phyloP scores from a whole-genome alignment of 2,329 filamentous ascomycete genomes.

The Phaeosphaeria sp. region DNA sequence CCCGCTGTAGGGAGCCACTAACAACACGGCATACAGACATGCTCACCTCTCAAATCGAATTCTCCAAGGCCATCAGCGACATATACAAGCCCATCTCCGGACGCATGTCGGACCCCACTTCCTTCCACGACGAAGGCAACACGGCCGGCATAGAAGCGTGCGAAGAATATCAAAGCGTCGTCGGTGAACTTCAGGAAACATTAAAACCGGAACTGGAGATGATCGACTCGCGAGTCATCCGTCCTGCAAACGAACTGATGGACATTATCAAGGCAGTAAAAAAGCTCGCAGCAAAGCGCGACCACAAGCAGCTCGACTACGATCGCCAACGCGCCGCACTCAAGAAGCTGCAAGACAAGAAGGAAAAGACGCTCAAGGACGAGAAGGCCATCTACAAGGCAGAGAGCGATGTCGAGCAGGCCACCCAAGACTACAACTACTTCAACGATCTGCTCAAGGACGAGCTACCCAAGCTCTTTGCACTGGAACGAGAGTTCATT shows the following conservation, averaged over 20 bases:
- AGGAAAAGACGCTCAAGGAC: slow-evolving; percentile 94
- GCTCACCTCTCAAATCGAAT: slow-evolving; percentile 96
- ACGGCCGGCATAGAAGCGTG: slow-evolving; percentile 92
- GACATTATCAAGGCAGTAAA: slow-evolving; percentile 95
- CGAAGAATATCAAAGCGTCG: slow-evolving; percentile 93
- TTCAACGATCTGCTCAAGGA: slow-evolving; percentile 98
- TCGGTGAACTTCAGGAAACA: slow-evolving; percentile 87
- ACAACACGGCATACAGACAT: slow-evolving; percentile 65
- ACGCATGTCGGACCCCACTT: slow-evolving; percentile 89
- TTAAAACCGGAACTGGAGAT: slow-evolving; percentile 93
- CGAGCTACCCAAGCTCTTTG: slow-evolving; percentile 90
- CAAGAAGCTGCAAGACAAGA: slow-evolving; percentile 97
- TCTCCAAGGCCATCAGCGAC: slow-evolving; percentile 93
- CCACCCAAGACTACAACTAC: slow-evolving; percentile 96
- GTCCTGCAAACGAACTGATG: slow-evolving; percentile 88
- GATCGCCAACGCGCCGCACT: slow-evolving; percentile 82
- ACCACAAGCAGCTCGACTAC: slow-evolving; percentile 97
- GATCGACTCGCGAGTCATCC: slow-evolving; percentile 91
- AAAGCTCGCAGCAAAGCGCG: slow-evolving; percentile 85
- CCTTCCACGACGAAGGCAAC: slow-evolving; percentile 81
- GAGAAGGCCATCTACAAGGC: slow-evolving; percentile 97
- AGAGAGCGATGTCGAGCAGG: slow-evolving; percentile 86
- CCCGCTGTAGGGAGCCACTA: slow-evolving; percentile 13
- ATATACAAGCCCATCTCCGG: slow-evolving; percentile 99
- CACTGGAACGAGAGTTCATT: slow-evolving; percentile 91